Base-by-base conservation (phyloP, 129 eudicot species). In the Rutidosis leptorrhynchoides region DNA sequence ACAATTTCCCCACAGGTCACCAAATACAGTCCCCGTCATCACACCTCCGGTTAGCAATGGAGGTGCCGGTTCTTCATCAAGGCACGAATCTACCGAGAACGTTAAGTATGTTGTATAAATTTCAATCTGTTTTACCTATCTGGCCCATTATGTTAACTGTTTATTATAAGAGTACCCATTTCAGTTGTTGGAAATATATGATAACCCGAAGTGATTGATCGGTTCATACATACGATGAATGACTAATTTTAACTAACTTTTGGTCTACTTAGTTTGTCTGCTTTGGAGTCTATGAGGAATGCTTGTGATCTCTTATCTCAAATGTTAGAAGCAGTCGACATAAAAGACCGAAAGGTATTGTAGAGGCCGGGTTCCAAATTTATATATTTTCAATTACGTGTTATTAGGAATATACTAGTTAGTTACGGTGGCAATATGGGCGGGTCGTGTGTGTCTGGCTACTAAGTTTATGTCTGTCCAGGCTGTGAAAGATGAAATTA, bases 401-500 rank as follows among this genome's bases (percentile, higher is more conserved):
- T 49, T 49, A 49, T 0, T 35, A 9, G 3, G 42, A 3, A 35
- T 9, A 35, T 35, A 35, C 15, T 15, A 37, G 45, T 37, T 40
- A 40, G 46, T 12, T 40, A 40, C 46, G 1, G n/a, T 40, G 46
- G 1, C 16, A 40, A 40, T 15, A 40, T 12, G 46, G 46, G n/a
- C 1, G 46, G 46, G 46, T 40, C 16, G 5, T 1, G 16, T 40
- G 46, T 15, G 46, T 40, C n/a, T n/a, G n/a, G n/a, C n/a, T n/a
- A 56, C 30, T 15, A 45, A 6, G 15, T 49, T 7, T 57, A 51
- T 62, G n/a, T 77, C n/a, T 26, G 33, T 77, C 11, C 68, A 94
- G 99, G 85, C 94, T 58, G 76, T 84, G 42, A 89, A 81, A 59
- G 95, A 86, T 72, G 99, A 94, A 67, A 83, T 94, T 37, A 89